These are phyloP conservation scores for Neonectria magnoliae DNA, from an alignment of 2,329 filamentous ascomycete genomes.

Conservation along the genomic window DNA sequence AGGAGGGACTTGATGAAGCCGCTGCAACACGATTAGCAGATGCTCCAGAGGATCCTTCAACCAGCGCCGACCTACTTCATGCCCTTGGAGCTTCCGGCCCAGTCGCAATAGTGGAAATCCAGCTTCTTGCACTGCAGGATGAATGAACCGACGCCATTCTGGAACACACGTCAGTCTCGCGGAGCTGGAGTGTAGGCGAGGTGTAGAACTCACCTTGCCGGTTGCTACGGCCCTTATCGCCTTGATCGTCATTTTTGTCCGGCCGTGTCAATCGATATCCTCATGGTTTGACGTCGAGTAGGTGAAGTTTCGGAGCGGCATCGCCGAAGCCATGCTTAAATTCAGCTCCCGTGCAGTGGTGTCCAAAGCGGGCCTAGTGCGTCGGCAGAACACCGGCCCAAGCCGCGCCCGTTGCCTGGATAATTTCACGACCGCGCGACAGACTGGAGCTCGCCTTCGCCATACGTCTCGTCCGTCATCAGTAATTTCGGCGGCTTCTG, in stretches of 20 bases:
- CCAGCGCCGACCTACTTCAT: slow-evolving; percentile 77
- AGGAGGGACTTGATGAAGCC: slow-evolving; percentile 84
- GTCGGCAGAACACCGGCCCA: slow-evolving; percentile 36
- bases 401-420: slow-evolving; percentile 25
- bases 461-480: slow-evolving; percentile 22
- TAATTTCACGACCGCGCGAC: slow-evolving; percentile 43
- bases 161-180: slow-evolving; percentile 28
- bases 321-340: slow-evolving; percentile 36
- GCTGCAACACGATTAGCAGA: slow-evolving; percentile 58
- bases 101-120: slow-evolving; percentile 98
- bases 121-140: slow-evolving; percentile 96
- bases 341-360: slow-evolving; percentile 34
- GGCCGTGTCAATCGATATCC: slow-evolving; percentile 42
- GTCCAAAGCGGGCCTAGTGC: slow-evolving; percentile 42
- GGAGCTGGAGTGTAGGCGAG: not conserved
- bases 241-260: slow-evolving; percentile 64
- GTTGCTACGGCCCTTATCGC: slow-evolving; percentile 62
- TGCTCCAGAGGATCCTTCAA: not conserved
- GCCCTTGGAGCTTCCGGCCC: slow-evolving; percentile 89
- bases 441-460: slow-evolving; percentile 24
- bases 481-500: slow-evolving; percentile 21
- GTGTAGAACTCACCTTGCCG: slow-evolving; percentile 59
- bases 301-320: slow-evolving; percentile 32
- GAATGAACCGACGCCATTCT: slow-evolving; percentile 98
- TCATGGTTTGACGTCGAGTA: slow-evolving; percentile 40